Conservation (phyloP, 139 green algal genomes). For the Auxenochlorella pyrenoidosa region DNA sequence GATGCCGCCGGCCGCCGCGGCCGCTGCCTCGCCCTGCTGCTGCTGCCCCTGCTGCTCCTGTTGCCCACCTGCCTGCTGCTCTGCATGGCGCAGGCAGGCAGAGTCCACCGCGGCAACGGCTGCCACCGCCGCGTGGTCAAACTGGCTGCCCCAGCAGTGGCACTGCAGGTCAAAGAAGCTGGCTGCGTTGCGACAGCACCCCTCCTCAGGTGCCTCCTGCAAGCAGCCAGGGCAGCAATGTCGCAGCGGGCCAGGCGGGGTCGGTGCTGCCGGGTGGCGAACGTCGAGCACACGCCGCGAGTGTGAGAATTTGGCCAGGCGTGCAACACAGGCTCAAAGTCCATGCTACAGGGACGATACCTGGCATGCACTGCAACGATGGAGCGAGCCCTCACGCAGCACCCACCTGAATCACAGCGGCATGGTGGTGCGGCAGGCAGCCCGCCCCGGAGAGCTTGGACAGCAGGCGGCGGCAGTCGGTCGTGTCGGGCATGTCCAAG, state of each 20-base stretch:
- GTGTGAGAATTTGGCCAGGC: no score
- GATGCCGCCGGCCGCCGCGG: not conserved
- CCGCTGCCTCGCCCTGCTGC: not conserved
- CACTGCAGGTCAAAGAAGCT: conserved; percentile 9
- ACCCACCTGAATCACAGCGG: not conserved
- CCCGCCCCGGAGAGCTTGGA: not conserved
- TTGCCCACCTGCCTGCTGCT: not conserved
- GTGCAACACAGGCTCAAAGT: no score
- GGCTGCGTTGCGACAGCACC: conserved; percentile 16
- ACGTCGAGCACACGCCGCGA: no score
- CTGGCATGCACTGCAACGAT: no score
- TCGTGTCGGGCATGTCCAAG: conserved; percentile 26
- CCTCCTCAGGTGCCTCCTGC: not conserved
- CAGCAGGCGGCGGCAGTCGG: conserved; percentile 23
- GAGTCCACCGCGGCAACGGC: not conserved
- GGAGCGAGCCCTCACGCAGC: not conserved
- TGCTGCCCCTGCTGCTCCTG: conserved; percentile 9
- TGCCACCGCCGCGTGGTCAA: conserved; percentile 7
- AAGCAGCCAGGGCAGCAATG: not conserved
- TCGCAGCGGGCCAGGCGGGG: not conserved
- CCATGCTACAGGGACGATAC: no score
- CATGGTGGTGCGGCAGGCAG: conserved; percentile 8
- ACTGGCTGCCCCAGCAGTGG: conserved; percentile 38
- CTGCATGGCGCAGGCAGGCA: not conserved
- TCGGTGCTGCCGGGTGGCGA: not conserved